Evolutionary conservation across 2,329 filamentous ascomycete genomes (phyloP), one percentile per base, ranked within the genome.

Genomic region (Aspergillus sp.): DNA sequence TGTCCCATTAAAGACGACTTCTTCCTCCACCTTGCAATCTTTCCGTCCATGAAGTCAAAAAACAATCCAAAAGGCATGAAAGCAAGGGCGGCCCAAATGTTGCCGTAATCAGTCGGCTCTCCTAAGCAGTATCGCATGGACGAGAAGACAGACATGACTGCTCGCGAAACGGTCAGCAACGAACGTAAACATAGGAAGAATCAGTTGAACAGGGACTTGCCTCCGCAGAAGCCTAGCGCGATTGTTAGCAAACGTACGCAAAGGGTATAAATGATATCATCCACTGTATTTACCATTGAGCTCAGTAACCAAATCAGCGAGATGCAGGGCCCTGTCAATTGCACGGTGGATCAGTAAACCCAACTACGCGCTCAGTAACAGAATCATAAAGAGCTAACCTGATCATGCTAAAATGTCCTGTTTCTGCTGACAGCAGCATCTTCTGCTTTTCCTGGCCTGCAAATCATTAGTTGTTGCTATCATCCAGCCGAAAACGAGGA

Each of bases 1-100:
- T 96, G 91, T 10, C 93, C 93, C 91, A 98, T 97, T 66, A 98
- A 77, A 60, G 88, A 94, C 62, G 88, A 93, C 84, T 96, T 98
- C 73, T 89, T 86, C 67, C 93, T 83, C 93, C 93, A 97, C 56
- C 93, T 80, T 54, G 93, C 93, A 48, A 98, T 90, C 66, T 90
- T 93, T 64, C 93, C 93, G 69, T 98, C 93, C 79, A 97, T 89
- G 65, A 95, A 94, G 70, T 98, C 93, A 69, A 97, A 97, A 75
- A 97, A 96, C 10, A 97, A 76, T 4, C 90, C 90, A 50, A 96
- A 88, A 0, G 91, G 91, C 70, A 97, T 86, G 69, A 96, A 88
- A 4, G 76, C 81, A 43, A 98, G 81, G 2, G 93, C 90, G 30
- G 84, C 73, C 80, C 88, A 97, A 47, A 96, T 74, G 59, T 89